Base-by-base conservation (phyloP, 2,329 filamentous ascomycete genomes). In the Nemania diffusa region DNA sequence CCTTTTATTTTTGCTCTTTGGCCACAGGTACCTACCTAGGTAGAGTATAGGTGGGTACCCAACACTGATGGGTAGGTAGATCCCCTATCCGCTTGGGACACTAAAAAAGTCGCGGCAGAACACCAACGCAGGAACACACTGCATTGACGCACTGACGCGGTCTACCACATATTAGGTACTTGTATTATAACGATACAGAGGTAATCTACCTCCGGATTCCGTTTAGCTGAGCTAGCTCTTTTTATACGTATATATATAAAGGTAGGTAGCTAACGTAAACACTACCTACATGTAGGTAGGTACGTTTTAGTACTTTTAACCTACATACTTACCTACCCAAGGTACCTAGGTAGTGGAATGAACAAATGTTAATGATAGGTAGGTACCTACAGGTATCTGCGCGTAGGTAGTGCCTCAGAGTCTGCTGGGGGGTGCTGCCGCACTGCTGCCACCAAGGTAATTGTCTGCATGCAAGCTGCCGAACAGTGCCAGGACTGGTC, bases 51-150 rank as follows among this genome's bases (percentile, higher is more conserved):
- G 40, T 44, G 40, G 40, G 40, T 6, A n/a, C 40, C 40, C 20
- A n/a, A 44, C 5, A 40, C n/a, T 3, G 37, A 17, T 40, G 11
- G 13, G 5, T 29, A 51, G 3, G 26, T 17, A 24, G 22, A 37
- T 56, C 20, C 9, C 48, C 67, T 65, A 67, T 72, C 62, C 32
- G 46, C 40, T 64, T 60, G 71, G 62, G 40, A 72, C 69, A 68
- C 69, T 74, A 72, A 72, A 55, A 59, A 69, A 64, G 56, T 48
- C 48, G 56, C 34, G 55, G 50, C 58, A 61, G 44, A 68, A 62
- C 62, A 57, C 62, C 52, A 50, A 69, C 60, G 67, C 69, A 72
- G 70, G 69, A 69, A n/a, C n/a, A 71, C 70, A 65, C 29, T 68
- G 62, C 66, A 68, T 66, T 29, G 48, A 62, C 52, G 55, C 62